phyloP scores from a whole-genome alignment of 257 asterid species.

The Cruciata laevipes region DNA sequence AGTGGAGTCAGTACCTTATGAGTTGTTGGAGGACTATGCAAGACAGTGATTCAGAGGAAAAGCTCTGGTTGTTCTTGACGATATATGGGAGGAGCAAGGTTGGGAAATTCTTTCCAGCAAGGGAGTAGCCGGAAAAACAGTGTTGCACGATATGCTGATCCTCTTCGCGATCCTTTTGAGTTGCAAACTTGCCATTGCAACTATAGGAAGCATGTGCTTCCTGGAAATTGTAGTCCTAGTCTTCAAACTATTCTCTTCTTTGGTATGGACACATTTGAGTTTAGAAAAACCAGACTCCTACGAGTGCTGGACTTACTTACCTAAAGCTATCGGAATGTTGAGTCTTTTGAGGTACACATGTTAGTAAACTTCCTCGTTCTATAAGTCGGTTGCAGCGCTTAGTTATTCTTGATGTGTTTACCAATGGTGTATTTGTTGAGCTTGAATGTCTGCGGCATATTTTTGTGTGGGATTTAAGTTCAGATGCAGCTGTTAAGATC shows the following conservation, averaged over 20 bases:
- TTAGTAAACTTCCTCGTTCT: not conserved
- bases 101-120: no score
- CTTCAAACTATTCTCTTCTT: conserved; percentile 8
- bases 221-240: not conserved
- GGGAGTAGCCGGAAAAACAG: no score
- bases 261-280: not conserved
- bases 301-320: conserved; percentile 8
- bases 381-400: conserved; percentile 1
- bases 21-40: not conserved
- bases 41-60: no score
- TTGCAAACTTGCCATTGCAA: no score
- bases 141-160: no score
- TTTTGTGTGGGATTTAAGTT: not conserved
- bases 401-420: conserved; percentile 1
- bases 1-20: not conserved
- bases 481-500: conserved; percentile 3
- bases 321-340: not conserved
- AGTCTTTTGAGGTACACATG: not conserved
- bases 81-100: no score
- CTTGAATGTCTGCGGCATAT: conserved; percentile 6
- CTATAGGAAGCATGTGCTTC: no score
- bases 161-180: no score
- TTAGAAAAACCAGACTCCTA: conserved; percentile 1
- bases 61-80: no score
- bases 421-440: not conserved